These are phyloP conservation scores for Chloromonas sp. DNA, from an alignment of 163 green algal genomes.

Conservation along the genomic window DNA sequence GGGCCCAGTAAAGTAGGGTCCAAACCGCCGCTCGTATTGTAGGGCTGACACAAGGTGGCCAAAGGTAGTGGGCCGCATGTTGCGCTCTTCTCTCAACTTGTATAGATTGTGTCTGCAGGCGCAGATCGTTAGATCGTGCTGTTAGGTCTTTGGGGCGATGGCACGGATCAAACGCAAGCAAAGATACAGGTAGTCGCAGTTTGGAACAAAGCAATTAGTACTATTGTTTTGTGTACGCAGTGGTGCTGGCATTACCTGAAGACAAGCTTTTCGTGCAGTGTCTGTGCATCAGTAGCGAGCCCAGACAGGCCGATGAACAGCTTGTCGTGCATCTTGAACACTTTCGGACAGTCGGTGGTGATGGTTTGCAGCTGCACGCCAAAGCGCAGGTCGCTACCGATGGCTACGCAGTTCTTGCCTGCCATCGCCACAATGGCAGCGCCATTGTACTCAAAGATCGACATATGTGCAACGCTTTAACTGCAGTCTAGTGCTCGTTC, in stretches of 20 bases:
- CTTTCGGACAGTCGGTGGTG: slow-evolving; percentile 92
- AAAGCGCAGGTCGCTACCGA: slow-evolving; percentile 93
- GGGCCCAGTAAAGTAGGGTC: slow-evolving; percentile 91
- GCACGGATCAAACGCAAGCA: no score
- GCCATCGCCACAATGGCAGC: slow-evolving; percentile 93
- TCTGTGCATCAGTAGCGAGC: slow-evolving; percentile 87
- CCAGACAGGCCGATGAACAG: slow-evolving; percentile 91
- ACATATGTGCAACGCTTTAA: slow-evolving; percentile 27
- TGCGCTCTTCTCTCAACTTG: slow-evolving; percentile 91
- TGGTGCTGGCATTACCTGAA: slow-evolving; percentile 52
- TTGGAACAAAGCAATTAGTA: no score
- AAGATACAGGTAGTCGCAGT: no score
- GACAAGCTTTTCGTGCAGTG: slow-evolving; percentile 74
- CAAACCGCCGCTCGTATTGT: slow-evolving; percentile 96
- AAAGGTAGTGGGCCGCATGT: slow-evolving; percentile 94
- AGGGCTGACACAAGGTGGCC: slow-evolving; percentile 83
- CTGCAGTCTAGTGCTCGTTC: no score
- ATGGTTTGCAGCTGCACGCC: slow-evolving; percentile 96
- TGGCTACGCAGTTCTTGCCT: slow-evolving; percentile 94
- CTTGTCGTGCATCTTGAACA: slow-evolving; percentile 92
- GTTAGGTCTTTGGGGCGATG: no score
- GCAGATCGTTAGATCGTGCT: background rate
- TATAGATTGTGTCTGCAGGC: slow-evolving; percentile 93
- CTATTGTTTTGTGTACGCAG: no score
- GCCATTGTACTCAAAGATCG: slow-evolving; percentile 96